Evolutionary conservation across 805 yeast species (phyloP).

Genomic region (Isabelozyma heimii): DNA sequence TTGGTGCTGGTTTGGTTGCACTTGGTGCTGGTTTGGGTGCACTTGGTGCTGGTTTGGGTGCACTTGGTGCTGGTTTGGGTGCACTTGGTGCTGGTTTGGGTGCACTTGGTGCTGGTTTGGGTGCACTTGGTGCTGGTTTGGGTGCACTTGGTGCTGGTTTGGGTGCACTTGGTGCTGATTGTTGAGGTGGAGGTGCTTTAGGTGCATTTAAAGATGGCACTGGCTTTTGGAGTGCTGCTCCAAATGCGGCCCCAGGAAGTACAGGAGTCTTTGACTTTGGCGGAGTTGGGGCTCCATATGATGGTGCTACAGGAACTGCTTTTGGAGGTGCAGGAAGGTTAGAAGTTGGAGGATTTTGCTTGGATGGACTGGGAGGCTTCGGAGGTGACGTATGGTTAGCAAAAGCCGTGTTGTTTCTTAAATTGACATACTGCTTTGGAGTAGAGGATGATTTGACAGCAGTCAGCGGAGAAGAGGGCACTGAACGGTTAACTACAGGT

Average conservation of each 20-base stretch:
- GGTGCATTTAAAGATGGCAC: background rate
- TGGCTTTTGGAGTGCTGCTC: too few species aligned
- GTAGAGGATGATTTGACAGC: background rate
- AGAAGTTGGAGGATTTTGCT: background rate
- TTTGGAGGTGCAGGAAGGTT: background rate
- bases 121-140: background rate
- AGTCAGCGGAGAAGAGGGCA: background rate
- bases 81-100: background rate
- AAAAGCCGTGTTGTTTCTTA: slow-evolving; percentile 18
- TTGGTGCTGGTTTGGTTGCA: background rate
- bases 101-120: background rate
- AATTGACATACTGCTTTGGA: slow-evolving; percentile 2
- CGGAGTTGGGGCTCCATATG: background rate
- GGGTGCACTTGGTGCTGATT: background rate
- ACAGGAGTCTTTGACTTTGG: background rate
- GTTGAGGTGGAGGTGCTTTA: background rate
- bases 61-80: background rate
- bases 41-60: too few species aligned
- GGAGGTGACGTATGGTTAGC: slow-evolving; percentile 3
- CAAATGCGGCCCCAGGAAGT: background rate
- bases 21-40: background rate
- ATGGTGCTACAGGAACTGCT: background rate
- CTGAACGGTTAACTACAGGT: slow-evolving; percentile 5
- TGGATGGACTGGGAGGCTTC: background rate
- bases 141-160: background rate